Evolutionary conservation across 2,329 filamentous ascomycete species (phyloP).

Genomic region (Aspergillus ochraceoroseus): DNA sequence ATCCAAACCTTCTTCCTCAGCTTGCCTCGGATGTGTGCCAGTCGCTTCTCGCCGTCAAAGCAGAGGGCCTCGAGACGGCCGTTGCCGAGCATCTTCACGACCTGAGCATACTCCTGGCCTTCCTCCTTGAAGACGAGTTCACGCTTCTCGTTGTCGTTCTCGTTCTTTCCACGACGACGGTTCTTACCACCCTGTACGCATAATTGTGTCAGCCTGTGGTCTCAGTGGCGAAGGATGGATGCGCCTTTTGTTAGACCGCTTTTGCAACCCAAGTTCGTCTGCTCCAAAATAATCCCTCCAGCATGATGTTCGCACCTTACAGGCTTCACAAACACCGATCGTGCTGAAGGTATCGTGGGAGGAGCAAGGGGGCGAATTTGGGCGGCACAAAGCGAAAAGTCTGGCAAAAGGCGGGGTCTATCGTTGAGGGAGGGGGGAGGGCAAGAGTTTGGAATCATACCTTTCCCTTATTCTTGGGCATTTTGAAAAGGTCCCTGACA

Average conservation of each 20-base stretch:
- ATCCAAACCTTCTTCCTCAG: conserved; percentile 99
- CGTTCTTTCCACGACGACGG: conserved; percentile 95
- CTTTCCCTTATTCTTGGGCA: conserved; percentile 99
- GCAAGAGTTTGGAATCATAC: conserved; percentile 50
- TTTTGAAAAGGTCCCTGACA: conserved; percentile 48
- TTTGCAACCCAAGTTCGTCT: neutral
- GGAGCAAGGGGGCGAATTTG: conserved; percentile 18
- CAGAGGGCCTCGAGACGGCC: conserved; percentile 87
- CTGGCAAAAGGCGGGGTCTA: conserved; percentile 16
- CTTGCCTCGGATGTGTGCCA: conserved; percentile 87
- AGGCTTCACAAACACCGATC: neutral
- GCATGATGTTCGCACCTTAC: neutral
- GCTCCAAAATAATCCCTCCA: neutral
- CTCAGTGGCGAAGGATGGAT: neutral
- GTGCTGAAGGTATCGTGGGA: conserved; percentile 13
- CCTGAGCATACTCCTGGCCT: conserved; percentile 85
- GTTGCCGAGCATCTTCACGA: conserved; percentile 94
- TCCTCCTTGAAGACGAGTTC: conserved; percentile 99
- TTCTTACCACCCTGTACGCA: conserved; percentile 85
- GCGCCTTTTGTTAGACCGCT: neutral
- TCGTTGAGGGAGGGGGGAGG: conserved; percentile 11
- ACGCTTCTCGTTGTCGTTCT: conserved; percentile 98
- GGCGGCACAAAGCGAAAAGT: conserved; percentile 14
- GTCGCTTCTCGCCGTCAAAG: conserved; percentile 87
- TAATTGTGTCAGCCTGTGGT: conserved; percentile 27